Evolutionary conservation across 2,329 filamentous ascomycete genomes (phyloP), one percentile per base, ranked within the genome.

Genomic region (Fusarium keratoplasticum): DNA sequence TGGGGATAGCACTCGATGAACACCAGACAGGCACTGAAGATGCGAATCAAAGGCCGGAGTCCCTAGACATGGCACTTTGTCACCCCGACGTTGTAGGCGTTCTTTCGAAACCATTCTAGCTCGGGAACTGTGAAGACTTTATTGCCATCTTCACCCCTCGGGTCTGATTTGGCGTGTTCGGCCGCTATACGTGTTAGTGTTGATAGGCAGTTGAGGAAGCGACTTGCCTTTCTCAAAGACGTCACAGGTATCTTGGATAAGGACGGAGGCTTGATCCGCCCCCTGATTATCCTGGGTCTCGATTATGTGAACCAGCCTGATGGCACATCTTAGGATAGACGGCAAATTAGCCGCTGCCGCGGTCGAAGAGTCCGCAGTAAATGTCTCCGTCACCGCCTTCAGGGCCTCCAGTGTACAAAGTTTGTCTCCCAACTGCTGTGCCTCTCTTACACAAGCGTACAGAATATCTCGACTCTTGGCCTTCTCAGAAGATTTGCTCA

Each of bases 91-190:
- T 96, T 97, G 84, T 97, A 97, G 1, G 93, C 88, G 72, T 94
- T 96, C 71, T 92, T 92, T 40, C 92, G 92, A 80, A 97, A 95
- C 95, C 95, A 97, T 74, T 95, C 89, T 5, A 97, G 85, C 76
- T 98, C 95, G 4, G 86, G 80, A 0, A 87, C 67, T 1, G 87
- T 89, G 78, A 95, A 95, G 1, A 87, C 66, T 70, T 82, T 89
- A 35, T 82, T 81, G 10, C 84, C 85, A 20, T 83, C 76, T 44
- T 76, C 80, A 72, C 84, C 84, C 61, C 78, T 84, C 4, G 78
- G 83, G 20, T 80, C 81, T 67, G 82, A 73, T 35, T 83, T 66
- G 22, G 82, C 77, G 64, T 77, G 62, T 29, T 77, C 75, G 27
- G 77, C 76, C 25, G 79, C 81, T 82, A 47, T 9, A 10, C 38